phyloP scores from a whole-genome alignment of 2,329 filamentous ascomycete species.

The Epichloe amarillans region DNA sequence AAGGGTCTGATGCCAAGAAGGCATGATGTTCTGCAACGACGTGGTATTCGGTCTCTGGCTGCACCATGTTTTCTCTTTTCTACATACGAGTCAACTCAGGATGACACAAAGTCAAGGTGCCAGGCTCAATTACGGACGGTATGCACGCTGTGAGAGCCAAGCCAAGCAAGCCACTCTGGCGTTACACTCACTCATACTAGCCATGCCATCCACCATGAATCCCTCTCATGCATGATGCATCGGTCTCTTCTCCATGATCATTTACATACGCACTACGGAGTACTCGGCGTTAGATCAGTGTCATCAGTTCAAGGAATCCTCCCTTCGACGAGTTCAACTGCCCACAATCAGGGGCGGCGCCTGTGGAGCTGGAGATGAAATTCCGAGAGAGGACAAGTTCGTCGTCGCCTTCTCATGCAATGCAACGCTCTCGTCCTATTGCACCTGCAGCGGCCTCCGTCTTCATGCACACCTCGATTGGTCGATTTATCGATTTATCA shows the following conservation, averaged over 20 bases:
- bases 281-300: not conserved
- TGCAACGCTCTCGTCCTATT: constrained; percentile 4
- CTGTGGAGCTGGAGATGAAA: constrained; percentile 3
- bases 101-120: not conserved
- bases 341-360: constrained; percentile 1
- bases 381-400: constrained; percentile 5
- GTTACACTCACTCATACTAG: too few relatives aligned
- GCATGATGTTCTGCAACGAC: not conserved
- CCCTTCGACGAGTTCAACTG: not conserved
- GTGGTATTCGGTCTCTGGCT: not conserved
- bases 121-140: not conserved
- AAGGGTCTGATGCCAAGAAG: too few relatives aligned
- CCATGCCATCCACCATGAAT: too few relatives aligned
- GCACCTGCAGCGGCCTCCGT: not conserved
- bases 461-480: constrained; percentile 1
- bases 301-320: not conserved
- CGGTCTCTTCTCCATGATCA: not conserved
- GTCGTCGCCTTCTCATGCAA: constrained; percentile 1
- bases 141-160: not conserved
- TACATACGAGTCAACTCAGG: not conserved
- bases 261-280: not conserved
- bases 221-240: too few relatives aligned
- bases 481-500: not conserved
- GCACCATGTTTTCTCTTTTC: not conserved
- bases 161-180: too few relatives aligned